Percentiles rank a stretch among this genome's conserved stretches.
Evolutionary conservation across 2,329 filamentous ascomycete genomes (phyloP).

Genomic region (Cryphonectria parasitica): DNA sequence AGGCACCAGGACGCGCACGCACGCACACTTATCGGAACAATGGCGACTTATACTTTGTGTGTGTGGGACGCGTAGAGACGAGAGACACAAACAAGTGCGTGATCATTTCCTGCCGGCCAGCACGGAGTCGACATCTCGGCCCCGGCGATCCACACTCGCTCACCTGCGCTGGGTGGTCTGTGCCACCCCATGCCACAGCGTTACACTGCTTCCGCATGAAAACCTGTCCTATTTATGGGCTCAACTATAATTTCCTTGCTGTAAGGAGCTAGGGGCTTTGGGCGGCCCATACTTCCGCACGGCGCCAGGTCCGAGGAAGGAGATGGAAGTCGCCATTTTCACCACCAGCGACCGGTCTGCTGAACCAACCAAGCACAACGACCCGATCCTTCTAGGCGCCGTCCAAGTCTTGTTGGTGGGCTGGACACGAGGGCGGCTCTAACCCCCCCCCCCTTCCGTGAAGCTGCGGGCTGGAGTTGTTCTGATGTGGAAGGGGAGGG

Average conservation of each 20-base stretch:
- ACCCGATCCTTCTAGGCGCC: not conserved
- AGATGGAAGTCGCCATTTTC: not conserved
- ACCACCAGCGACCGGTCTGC: not conserved
- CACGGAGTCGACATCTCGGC: not conserved
- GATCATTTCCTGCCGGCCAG: not conserved
- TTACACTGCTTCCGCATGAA: conserved; percentile 26
- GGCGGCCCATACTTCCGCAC: conserved; percentile 15
- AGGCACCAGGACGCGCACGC: not conserved
- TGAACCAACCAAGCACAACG: not conserved
- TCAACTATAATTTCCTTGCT: conserved; percentile 27
- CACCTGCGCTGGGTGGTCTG: conserved; percentile 16
- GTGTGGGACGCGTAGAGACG: not conserved
- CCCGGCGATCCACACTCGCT: not conserved
- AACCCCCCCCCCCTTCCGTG: not conserved
- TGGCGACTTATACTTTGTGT: not conserved
- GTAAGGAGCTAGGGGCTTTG: conserved; percentile 21
- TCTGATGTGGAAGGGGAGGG: not conserved
- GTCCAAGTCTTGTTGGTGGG: not conserved
- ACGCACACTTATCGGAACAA: not conserved
- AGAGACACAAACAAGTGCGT: not conserved
- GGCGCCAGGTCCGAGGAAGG: too few relatives aligned
- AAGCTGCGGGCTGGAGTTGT: not conserved
- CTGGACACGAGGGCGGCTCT: not conserved
- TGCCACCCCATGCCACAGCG: conserved; percentile 24
- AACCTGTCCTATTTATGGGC: conserved; percentile 27